Evolutionary conservation across 306 rosid genomes (phyloP), one percentile per base, ranked within the genome.

Genomic region (Luffa aegyptiaca): DNA sequence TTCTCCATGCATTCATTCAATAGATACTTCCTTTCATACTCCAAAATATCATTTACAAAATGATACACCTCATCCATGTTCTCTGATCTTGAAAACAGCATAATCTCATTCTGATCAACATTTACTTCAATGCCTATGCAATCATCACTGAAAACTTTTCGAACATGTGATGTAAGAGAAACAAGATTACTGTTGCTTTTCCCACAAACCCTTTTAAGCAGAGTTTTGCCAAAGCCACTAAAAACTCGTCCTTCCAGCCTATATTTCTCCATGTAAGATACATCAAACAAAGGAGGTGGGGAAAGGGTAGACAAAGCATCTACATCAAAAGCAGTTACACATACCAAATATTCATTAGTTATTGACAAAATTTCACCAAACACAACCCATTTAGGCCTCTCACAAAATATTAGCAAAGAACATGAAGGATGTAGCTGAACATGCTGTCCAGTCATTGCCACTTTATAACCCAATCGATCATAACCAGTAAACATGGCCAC

Each of bases 371-470:
- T 65, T 83, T 96, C 97, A 52, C 92, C 81, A 26, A 96, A 96
- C 75, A 96, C 99, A 33, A 96, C 97, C 98, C 99, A 96, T 79
- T 84, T 74, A n/a, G 99, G 99, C 87, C 86, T 90, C 85, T 93
- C 87, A 78, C 89, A 84, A 80, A 90, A 96, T 42, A 96, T 85
- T 51, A 81, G 92, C 84, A 96, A 89, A 31, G 99, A 96, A 85
- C 93, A 89, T 20, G 99, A 89, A 51, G 99, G 99, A 83, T 96
- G 99, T 5, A 96, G 92, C 81, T 88, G 94, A 83, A 90, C 88
- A 77, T 82, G 93, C 41, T 88, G 81, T 42, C 98, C 96, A 41
- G 88, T 91, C 78, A 86, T 66, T 51, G 98, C 98, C 79, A 96
- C 99, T 86, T 90, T 89, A 87, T 91, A 95, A 81, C 99, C 99